These are phyloP conservation scores for Acer negundo DNA, from an alignment of 345 rosid genomes.

Conservation along the genomic window DNA sequence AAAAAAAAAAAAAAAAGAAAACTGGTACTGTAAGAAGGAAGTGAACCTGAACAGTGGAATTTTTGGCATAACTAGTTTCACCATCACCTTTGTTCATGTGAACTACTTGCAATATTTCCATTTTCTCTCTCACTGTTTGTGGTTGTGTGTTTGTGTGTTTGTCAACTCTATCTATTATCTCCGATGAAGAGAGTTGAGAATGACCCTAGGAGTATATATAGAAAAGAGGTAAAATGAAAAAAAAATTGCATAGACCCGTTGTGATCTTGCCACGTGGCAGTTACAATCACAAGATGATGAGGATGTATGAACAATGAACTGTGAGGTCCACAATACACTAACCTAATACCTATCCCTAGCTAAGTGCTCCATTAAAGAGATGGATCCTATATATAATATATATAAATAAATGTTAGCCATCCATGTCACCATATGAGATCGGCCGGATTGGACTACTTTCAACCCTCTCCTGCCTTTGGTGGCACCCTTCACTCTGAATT, in stretches of 20 bases:
- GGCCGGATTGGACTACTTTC: too few species aligned
- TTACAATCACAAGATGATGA: background rate
- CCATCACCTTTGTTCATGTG: constrained; percentile 85
- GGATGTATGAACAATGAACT: too few species aligned
- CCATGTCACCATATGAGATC: too few species aligned
- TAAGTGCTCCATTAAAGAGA: too few species aligned
- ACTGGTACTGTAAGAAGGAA: background rate
- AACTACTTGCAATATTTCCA: constrained; percentile 47
- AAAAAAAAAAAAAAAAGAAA: background rate
- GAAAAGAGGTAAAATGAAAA: background rate
- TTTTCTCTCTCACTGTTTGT: background rate
- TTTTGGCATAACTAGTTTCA: constrained; percentile 75
- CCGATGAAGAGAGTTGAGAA: background rate
- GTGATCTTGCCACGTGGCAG: background rate
- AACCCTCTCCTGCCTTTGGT: too few species aligned
- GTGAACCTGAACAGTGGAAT: constrained; percentile 60
- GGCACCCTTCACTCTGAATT: too few species aligned
- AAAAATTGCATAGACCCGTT: background rate
- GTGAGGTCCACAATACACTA: too few species aligned
- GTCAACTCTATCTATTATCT: background rate
- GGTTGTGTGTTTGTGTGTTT: background rate
- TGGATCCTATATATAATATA: background rate
- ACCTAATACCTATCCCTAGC: background rate
- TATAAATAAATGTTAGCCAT: too few species aligned
- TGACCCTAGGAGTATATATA: background rate